phyloP scores from a whole-genome alignment of 371 early-diverging fungal genomes.

The Lichtheimia ornata region DNA sequence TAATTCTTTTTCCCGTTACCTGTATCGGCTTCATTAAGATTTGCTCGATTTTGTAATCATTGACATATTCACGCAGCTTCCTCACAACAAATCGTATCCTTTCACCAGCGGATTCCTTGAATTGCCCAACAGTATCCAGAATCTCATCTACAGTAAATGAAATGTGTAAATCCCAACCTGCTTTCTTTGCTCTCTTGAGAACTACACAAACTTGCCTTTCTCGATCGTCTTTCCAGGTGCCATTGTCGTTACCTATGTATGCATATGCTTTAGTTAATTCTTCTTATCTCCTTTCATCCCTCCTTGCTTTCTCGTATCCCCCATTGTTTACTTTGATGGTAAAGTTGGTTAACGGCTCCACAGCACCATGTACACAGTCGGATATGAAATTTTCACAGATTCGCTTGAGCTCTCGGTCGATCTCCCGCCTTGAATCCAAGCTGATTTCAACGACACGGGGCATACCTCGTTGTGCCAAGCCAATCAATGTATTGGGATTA shows the following conservation, averaged over 20 bases:
- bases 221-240: not conserved
- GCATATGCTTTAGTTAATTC: not conserved
- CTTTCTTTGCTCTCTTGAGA: not conserved
- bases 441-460: constrained; percentile 61
- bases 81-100: constrained; percentile 54
- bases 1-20: constrained; percentile 35
- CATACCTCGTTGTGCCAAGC: constrained; percentile 60
- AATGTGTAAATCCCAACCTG: too few species aligned
- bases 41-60: constrained; percentile 74
- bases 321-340: constrained; percentile 62
- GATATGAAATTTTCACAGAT: constrained; percentile 79
- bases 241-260: not conserved
- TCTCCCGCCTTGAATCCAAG: constrained; percentile 60
- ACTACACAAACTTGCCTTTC: constrained; percentile 19
- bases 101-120: constrained; percentile 57
- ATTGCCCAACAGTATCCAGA: constrained; percentile 33
- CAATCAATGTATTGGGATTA: constrained; percentile 50
- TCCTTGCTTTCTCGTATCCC: not conserved
- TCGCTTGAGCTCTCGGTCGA: constrained; percentile 71
- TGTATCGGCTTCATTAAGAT: constrained; percentile 74
- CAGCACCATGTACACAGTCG: constrained; percentile 61
- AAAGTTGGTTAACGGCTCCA: constrained; percentile 70
- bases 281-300: not conserved
- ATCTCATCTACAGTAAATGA: not conserved
- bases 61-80: constrained; percentile 71